A percentile compares a stretch with the other conserved stretches of the same genome.
Conservation (phyloP, 2,329 filamentous ascomycete species). For the Cercospora sp. region DNA sequence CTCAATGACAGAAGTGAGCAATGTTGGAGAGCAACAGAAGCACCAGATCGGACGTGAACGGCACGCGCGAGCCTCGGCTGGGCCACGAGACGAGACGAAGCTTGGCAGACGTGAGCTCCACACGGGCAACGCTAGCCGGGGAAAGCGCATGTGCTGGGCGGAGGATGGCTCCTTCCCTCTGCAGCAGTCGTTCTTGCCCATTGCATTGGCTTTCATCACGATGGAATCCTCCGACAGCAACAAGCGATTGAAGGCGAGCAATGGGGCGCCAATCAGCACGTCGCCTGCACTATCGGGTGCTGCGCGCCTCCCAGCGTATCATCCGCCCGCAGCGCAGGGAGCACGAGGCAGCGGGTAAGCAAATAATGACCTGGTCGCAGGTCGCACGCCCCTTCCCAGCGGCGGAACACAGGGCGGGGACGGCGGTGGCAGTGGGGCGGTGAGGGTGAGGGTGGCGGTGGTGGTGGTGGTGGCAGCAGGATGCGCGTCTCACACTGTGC, state of each 20-base stretch:
- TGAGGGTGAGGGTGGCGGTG: not conserved
- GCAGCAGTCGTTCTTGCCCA: slow-evolving; percentile 6
- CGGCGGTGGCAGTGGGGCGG: not conserved
- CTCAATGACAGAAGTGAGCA: not conserved
- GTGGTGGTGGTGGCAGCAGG: not conserved
- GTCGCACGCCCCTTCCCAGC: not conserved
- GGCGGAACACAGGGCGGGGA: not conserved
- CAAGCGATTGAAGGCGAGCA: slow-evolving; percentile 35
- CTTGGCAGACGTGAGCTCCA: not conserved
- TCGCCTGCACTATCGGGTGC: slow-evolving; percentile 17
- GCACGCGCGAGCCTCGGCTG: slow-evolving; percentile 1
- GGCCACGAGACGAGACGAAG: slow-evolving; percentile 1
- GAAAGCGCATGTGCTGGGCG: slow-evolving; percentile 2
- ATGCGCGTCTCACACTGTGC: not conserved
- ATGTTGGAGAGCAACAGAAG: not conserved
- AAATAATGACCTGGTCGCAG: not conserved
- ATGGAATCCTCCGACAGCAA: slow-evolving; percentile 30
- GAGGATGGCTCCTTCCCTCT: slow-evolving; percentile 12
- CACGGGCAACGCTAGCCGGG: not conserved
- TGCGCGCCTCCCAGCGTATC: slow-evolving; percentile 34
- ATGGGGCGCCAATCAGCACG: slow-evolving; percentile 31
- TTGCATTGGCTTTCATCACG: slow-evolving; percentile 6
- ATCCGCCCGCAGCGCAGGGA: slow-evolving; percentile 25
- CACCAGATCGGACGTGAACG: not conserved
- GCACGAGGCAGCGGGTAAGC: slow-evolving; percentile 19